Evolutionary conservation across 257 asterid species (phyloP).

Genomic region (Petunia secreta): DNA sequence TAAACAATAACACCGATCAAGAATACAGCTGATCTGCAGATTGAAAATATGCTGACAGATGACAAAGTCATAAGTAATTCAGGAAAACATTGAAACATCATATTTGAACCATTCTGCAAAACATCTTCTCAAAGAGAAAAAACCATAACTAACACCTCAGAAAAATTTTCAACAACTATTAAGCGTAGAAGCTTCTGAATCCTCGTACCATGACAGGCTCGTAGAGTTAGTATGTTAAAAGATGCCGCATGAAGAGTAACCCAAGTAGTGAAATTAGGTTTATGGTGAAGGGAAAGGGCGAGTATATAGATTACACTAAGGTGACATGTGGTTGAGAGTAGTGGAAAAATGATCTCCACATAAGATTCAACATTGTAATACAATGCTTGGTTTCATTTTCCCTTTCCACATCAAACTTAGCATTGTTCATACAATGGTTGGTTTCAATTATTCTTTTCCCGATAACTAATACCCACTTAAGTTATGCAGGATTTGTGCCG

Average conservation of each 20-base stretch:
- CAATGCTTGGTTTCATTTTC: too few species aligned
- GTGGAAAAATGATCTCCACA: too few species aligned
- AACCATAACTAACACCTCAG: not conserved
- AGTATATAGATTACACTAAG: not conserved
- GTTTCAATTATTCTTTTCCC: too few species aligned
- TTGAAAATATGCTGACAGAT: conserved; percentile 9
- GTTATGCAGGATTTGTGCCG: too few species aligned
- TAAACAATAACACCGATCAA: conserved; percentile 5
- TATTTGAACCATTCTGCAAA: conserved; percentile 1
- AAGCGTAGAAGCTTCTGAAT: not conserved
- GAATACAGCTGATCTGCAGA: not conserved
- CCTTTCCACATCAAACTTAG: too few species aligned
- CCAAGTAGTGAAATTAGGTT: not conserved
- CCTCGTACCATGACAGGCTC: not conserved
- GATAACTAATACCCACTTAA: too few species aligned
- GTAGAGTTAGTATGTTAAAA: not conserved
- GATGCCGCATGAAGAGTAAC: not conserved
- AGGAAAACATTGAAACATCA: not conserved
- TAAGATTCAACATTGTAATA: too few species aligned
- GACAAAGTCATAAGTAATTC: not conserved
- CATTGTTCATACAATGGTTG: too few species aligned
- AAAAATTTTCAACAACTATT: not conserved
- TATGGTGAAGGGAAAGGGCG: not conserved
- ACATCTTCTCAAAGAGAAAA: conserved; percentile 3
- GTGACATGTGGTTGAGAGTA: too few species aligned